Evolutionary conservation across 2,329 filamentous ascomycete species (phyloP).

Genomic region (Penicillium italicum): DNA sequence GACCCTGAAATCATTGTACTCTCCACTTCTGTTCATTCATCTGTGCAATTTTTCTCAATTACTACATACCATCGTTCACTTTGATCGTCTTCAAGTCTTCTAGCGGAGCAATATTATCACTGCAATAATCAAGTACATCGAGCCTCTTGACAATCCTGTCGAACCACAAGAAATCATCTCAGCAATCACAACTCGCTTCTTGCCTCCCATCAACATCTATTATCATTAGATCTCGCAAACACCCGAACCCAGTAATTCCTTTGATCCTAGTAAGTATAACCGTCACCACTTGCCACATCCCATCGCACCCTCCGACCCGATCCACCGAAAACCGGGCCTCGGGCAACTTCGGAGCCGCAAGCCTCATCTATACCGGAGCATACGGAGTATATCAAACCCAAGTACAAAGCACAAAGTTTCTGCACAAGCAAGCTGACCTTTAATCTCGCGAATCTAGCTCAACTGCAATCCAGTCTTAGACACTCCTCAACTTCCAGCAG

Average conservation of each 20-base stretch:
- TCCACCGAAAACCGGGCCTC: conserved; percentile 12
- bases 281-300: conserved; percentile 10
- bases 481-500: not conserved
- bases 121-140: not conserved
- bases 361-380: conserved; percentile 7
- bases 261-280: conserved; percentile 13
- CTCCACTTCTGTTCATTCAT: not conserved
- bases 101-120: not conserved
- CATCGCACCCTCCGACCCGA: conserved; percentile 12
- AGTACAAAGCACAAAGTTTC: conserved; percentile 3
- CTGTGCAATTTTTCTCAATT: not conserved
- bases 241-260: not conserved
- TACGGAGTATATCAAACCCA: conserved; percentile 5
- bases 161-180: not conserved
- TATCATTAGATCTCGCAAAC: not conserved
- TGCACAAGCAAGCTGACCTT: conserved; percentile 5
- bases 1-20: not conserved
- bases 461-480: not conserved
- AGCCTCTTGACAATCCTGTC: not conserved
- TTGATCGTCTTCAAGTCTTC: not conserved
- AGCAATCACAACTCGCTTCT: not conserved
- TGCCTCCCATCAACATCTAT: not conserved
- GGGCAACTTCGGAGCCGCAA: conserved; percentile 16
- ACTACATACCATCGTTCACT: not conserved
- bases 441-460: not conserved